Conservation (phyloP, 108 stramenopile genomes). For the Fistulifera solaris region DNA sequence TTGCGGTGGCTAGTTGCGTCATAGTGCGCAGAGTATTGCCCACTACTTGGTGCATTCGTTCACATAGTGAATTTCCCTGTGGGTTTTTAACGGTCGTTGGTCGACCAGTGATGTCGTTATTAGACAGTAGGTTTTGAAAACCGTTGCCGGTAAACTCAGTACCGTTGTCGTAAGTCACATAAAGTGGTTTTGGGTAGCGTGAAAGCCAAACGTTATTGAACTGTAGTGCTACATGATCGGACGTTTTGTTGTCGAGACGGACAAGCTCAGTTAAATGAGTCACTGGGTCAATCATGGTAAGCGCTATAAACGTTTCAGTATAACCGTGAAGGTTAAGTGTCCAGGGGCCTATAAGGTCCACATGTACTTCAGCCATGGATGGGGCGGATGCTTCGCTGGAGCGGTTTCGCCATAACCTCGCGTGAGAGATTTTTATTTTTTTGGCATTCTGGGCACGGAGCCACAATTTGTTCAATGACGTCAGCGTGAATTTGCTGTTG, state of each 20-base stretch:
- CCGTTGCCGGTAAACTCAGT: conserved; percentile 26
- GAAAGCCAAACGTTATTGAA: conserved; percentile 32
- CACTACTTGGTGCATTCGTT: conserved; percentile 32
- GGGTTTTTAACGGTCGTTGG: conserved; percentile 34
- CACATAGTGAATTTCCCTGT: conserved; percentile 27
- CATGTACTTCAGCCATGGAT: conserved; percentile 19
- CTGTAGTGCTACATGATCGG: conserved; percentile 15
- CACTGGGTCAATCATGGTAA: conserved; percentile 21
- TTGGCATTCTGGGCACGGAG: conserved; percentile 15
- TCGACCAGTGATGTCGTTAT: conserved; percentile 17
- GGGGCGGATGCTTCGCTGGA: conserved; percentile 1
- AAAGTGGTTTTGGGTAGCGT: conserved; percentile 27
- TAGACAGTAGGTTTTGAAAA: conserved; percentile 19
- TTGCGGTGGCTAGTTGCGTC: conserved; percentile 11
- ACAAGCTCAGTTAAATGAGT: conserved; percentile 15
- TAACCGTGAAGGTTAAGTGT: conserved; percentile 9
- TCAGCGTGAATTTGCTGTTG: not conserved
- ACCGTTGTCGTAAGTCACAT: conserved; percentile 27
- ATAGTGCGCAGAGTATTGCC: conserved; percentile 17
- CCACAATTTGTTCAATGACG: not conserved
- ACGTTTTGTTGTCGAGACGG: conserved; percentile 12
- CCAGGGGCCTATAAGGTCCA: conserved; percentile 40
- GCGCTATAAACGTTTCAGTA: conserved; percentile 13
- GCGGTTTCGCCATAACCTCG: conserved; percentile 19
- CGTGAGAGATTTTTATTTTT: conserved; percentile 6